These are phyloP conservation scores for Hyaloscypha finlandica DNA, from an alignment of 495 filamentous ascomycete species.

Conservation along the genomic window DNA sequence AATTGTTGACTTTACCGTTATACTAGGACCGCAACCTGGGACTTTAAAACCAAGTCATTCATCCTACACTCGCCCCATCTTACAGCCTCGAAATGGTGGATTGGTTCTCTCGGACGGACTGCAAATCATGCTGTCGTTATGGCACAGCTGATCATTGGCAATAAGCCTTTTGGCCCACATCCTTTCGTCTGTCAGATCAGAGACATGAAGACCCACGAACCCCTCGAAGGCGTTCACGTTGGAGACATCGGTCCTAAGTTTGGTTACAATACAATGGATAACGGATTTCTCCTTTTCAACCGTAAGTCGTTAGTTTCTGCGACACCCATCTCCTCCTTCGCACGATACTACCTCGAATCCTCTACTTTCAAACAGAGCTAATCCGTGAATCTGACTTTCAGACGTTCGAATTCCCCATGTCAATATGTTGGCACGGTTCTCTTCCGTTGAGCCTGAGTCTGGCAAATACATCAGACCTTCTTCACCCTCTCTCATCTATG, in stretches of 20 bases:
- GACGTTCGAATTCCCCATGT: slow-evolving; percentile 64
- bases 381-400: background rate
- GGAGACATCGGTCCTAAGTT: slow-evolving; percentile 78
- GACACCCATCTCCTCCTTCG: too few species aligned
- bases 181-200: slow-evolving; percentile 76
- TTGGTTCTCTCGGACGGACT: slow-evolving; percentile 69
- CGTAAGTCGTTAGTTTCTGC: slow-evolving; percentile 31
- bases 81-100: slow-evolving; percentile 79
- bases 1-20: background rate
- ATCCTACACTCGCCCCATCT: slow-evolving; percentile 66
- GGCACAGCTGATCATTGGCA: slow-evolving; percentile 66
- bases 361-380: background rate
- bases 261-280: slow-evolving; percentile 74
- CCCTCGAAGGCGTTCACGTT: slow-evolving; percentile 67
- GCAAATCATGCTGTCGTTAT: slow-evolving; percentile 77
- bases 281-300: slow-evolving; percentile 74
- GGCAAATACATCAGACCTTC: slow-evolving; percentile 64
- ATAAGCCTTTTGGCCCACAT: slow-evolving; percentile 69
- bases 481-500: slow-evolving; percentile 66
- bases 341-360: background rate
- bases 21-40: slow-evolving; percentile 61
- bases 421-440: slow-evolving; percentile 69
- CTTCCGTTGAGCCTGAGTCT: slow-evolving; percentile 59
- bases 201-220: slow-evolving; percentile 68
- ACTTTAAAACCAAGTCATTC: slow-evolving; percentile 66